Evolutionary conservation across 345 rosid species (phyloP).

Genomic region (Arabidopsis arenosa): DNA sequence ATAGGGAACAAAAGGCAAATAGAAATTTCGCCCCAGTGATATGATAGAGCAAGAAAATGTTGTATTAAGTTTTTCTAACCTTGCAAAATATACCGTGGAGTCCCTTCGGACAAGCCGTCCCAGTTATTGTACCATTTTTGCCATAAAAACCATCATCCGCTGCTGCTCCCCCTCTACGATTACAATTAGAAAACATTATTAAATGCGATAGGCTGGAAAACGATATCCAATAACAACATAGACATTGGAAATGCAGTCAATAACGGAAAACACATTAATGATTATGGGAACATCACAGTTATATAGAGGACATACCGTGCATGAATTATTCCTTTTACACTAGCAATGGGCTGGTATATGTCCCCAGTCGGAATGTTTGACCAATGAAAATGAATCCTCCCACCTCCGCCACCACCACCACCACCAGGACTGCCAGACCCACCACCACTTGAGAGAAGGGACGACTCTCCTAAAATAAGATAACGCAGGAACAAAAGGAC

Average conservation of each 20-base stretch:
- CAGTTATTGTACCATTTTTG: constrained; percentile 86
- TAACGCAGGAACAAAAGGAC: constrained; percentile 74
- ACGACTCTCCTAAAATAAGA: constrained; percentile 64
- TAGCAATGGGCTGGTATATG: constrained; percentile 97
- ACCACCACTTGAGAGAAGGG: constrained; percentile 86
- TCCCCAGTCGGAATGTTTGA: constrained; percentile 96
- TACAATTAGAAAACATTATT: constrained; percentile 10
- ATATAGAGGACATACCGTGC: constrained; percentile 59
- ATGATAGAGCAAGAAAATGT: constrained; percentile 17
- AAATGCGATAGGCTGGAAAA: constrained; percentile 28
- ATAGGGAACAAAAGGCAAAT: constrained; percentile 21
- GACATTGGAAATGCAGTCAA: constrained; percentile 22
- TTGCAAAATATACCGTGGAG: constrained; percentile 87
- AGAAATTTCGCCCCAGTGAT: constrained; percentile 14
- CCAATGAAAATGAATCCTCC: constrained; percentile 99
- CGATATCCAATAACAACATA: constrained; percentile 5
- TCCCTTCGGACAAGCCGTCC: constrained; percentile 93
- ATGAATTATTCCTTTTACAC: constrained; percentile 72
- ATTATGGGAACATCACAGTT: constrained; percentile 19
- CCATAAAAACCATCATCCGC: constrained; percentile 60
- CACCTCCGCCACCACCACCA: constrained; percentile 98
- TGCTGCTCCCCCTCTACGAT: constrained; percentile 78
- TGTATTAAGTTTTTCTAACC: constrained; percentile 49
- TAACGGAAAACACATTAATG: background rate
- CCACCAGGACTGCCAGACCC: constrained; percentile 84